Conservation (phyloP, 164 flowering plant genomes). For the Buxus sempervirens region DNA sequence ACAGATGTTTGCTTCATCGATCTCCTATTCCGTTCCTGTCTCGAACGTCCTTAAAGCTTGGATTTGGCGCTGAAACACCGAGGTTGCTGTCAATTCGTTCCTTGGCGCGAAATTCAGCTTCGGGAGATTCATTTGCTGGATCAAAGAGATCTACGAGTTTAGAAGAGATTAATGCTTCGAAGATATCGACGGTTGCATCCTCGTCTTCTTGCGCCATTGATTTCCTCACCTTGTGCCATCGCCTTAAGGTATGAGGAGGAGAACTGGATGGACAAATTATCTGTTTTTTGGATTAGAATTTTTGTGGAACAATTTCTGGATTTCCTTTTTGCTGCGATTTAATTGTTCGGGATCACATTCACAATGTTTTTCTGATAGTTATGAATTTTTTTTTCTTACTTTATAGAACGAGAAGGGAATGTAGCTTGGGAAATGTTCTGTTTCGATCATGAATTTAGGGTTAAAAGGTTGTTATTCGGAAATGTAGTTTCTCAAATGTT, state of each 20-base stretch:
- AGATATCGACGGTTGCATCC: conserved; percentile 23
- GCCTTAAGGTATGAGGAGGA: conserved; percentile 62
- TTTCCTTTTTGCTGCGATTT: no score
- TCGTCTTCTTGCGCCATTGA: conserved; percentile 66
- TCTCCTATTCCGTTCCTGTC: conserved; percentile 15
- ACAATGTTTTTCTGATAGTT: no score
- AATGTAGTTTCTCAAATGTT: no score
- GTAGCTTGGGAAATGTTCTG: no score
- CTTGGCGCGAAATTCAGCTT: conserved; percentile 21
- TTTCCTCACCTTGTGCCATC: conserved; percentile 86
- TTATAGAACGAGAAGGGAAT: no score
- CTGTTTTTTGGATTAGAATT: neutral
- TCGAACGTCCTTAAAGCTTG: conserved; percentile 20
- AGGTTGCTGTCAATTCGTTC: conserved; percentile 30
- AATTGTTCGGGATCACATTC: no score
- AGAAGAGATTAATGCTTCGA: conserved; percentile 11
- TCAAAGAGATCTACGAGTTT: conserved; percentile 18
- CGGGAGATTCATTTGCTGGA: conserved; percentile 16
- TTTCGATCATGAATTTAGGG: neutral
- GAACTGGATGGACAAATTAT: neutral
- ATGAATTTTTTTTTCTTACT: no score
- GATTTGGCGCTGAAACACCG: conserved; percentile 17
- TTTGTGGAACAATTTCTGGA: no score
- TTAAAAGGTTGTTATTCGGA: no score
- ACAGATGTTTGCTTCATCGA: conserved; percentile 18